Percentiles rank a stretch among this genome's conserved stretches.
phyloP scores from a whole-genome alignment of 129 eudicot species.

The Smallanthus sonchifolius region DNA sequence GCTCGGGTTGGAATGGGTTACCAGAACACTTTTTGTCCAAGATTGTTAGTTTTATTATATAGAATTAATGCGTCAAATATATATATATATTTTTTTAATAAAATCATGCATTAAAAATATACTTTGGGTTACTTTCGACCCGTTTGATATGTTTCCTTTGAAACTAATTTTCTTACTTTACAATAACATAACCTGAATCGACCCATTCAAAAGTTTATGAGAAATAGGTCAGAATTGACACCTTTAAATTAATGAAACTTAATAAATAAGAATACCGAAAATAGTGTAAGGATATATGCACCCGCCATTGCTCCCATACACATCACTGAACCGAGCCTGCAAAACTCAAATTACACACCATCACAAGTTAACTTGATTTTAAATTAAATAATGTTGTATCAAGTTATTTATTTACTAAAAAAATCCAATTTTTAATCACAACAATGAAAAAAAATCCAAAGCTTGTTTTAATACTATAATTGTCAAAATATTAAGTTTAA shows the following conservation, averaged over 20 bases:
- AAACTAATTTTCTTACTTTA: not conserved
- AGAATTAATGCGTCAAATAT: not conserved
- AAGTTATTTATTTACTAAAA: not conserved
- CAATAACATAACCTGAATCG: not conserved
- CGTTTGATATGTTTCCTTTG: not conserved
- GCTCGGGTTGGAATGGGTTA: not conserved
- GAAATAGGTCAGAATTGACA: too few relatives aligned
- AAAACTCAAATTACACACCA: not conserved
- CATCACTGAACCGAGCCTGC: slow-evolving; percentile 94
- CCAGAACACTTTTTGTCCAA: not conserved
- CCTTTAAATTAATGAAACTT: too few relatives aligned
- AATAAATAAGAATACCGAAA: slow-evolving; percentile 82
- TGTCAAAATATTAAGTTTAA: too few relatives aligned
- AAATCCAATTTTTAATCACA: not conserved
- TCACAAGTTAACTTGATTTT: not conserved
- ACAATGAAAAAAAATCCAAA: not conserved
- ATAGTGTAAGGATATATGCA: slow-evolving; percentile 75
- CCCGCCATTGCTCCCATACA: slow-evolving; percentile 96
- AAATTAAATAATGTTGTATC: not conserved
- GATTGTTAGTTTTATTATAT: too few relatives aligned
- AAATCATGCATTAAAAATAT: not conserved
- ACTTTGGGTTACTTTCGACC: not conserved
- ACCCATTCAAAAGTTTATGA: not conserved
- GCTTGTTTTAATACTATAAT: not conserved
- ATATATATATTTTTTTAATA: too few relatives aligned